Base-by-base conservation (phyloP, 345 rosid species). In the Eucalyptus sideroxylon region DNA sequence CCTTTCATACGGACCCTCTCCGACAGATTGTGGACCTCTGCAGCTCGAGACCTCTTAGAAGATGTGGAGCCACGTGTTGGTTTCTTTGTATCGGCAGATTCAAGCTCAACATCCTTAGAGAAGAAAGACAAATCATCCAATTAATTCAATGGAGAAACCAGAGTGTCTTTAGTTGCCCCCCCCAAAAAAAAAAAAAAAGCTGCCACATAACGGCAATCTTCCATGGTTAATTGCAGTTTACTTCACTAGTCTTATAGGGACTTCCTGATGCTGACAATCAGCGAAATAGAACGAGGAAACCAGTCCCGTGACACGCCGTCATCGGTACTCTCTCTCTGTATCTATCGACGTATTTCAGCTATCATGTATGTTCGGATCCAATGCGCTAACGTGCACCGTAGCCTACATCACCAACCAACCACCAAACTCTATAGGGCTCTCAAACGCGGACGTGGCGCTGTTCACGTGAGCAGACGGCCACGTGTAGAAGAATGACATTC, bases 11-110 rank as follows among this genome's bases (percentile, higher is more conserved):
- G 42, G 49, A 98, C 99, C 97, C 99, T 95, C 90, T 98, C 99
- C 4, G 99, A 98, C 90, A 95, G 96, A 91, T 98, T 97, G 92
- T 98, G 99, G 92, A 98, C 98, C 92, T 98, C 94, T 16, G 99
- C 99, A 89, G 99, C 98, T 27, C 99, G 97, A 86, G 96, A 92
- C 91, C 98, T 96, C 93, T 96, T 96, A 6, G 94, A 88, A 42
- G 96, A 96, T 89, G 96, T 87, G 86, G 97, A 94, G 91, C 97
- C 96, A 77, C 94, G 92, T 50, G 50, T 88, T 91, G 91, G 94
- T 87, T 95, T 96, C 87, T 94, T 95, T 55, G 90, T 88, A 51
- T 94, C 95, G 45, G 91, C 90, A 86, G 93, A 95, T 91, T 93
- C 97, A 87, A 94, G 89, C 87, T 96, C 97, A 88, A 91, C 93